A percentile compares a stretch with the other conserved stretches of the same genome.
Evolutionary conservation across 2,329 filamentous ascomycete genomes (phyloP).

Genomic region (Colletotrichum sp.): DNA sequence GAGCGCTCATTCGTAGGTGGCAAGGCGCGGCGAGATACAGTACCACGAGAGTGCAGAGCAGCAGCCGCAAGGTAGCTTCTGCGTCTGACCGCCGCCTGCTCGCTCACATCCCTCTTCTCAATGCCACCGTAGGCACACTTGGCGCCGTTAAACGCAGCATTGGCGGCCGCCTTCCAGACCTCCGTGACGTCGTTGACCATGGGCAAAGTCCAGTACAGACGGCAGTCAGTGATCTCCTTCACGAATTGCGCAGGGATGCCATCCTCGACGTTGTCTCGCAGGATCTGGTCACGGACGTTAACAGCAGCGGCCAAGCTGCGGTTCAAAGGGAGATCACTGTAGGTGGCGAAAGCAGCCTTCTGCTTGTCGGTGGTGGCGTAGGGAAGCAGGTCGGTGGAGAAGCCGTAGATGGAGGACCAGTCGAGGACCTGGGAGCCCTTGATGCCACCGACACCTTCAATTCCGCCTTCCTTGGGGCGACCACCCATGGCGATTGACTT

Average conservation of each 20-base stretch:
- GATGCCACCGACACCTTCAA: constrained; percentile 59
- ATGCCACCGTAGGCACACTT: constrained; percentile 43
- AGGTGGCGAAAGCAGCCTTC: constrained; percentile 32
- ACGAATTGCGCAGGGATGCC: constrained; percentile 53
- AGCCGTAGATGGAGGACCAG: constrained; percentile 32
- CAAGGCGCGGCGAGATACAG: background rate
- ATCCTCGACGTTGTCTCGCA: constrained; percentile 38
- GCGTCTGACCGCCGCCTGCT: background rate
- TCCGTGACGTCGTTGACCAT: constrained; percentile 52
- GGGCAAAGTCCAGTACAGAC: constrained; percentile 55
- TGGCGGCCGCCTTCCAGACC: constrained; percentile 50
- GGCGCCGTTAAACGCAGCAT: constrained; percentile 44
- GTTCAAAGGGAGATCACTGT: constrained; percentile 33
- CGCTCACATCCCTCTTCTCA: background rate
- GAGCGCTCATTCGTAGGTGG: background rate
- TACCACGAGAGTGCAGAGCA: background rate
- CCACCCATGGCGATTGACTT: constrained; percentile 60
- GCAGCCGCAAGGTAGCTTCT: background rate
- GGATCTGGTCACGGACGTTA: constrained; percentile 45
- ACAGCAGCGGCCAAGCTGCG: constrained; percentile 37
- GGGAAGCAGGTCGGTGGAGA: constrained; percentile 21
- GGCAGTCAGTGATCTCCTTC: constrained; percentile 52
- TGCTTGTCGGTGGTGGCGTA: constrained; percentile 32
- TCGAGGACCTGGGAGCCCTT: constrained; percentile 51
- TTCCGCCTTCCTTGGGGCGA: constrained; percentile 47